Conservation (phyloP, 306 rosid genomes). For the Boehmeria nivea region DNA sequence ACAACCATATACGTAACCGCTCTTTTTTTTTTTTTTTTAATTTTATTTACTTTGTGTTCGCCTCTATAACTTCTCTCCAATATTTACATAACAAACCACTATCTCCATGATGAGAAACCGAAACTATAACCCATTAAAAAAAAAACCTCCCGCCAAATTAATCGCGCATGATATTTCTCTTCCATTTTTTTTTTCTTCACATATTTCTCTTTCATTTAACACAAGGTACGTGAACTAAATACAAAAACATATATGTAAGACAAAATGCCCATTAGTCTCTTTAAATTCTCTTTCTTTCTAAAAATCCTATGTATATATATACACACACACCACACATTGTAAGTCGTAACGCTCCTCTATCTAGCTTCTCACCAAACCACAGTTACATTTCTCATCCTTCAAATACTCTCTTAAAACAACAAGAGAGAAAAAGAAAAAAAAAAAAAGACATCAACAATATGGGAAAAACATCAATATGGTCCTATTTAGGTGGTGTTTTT, state of each 20-base stretch:
- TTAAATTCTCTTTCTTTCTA: slow-evolving; percentile 26
- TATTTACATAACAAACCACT: slow-evolving; percentile 13
- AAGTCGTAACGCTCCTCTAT: neutral
- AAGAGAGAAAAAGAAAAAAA: slow-evolving; percentile 9
- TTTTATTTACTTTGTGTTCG: neutral
- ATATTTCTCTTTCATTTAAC: slow-evolving; percentile 25
- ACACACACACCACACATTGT: neutral
- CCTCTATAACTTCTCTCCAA: slow-evolving; percentile 10
- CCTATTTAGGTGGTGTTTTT: slow-evolving; percentile 3
- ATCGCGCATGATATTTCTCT: slow-evolving; percentile 29
- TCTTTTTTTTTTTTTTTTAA: slow-evolving; percentile 17
- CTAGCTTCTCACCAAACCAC: neutral
- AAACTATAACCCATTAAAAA: neutral
- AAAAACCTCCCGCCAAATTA: slow-evolving; percentile 19
- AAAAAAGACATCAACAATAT: neutral
- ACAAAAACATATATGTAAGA: neutral
- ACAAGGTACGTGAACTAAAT: slow-evolving; percentile 17
- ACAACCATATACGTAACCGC: slow-evolving; percentile 27
- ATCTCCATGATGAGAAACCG: slow-evolving; percentile 18
- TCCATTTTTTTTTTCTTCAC: no score
- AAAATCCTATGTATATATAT: neutral
- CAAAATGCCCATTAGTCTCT: no score
- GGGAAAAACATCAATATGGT: neutral
- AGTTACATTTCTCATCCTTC: slow-evolving; percentile 17
- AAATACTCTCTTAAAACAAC: no score